Evolutionary conservation across 257 asterid genomes (phyloP).

Genomic region (Salvia rosmarinus): DNA sequence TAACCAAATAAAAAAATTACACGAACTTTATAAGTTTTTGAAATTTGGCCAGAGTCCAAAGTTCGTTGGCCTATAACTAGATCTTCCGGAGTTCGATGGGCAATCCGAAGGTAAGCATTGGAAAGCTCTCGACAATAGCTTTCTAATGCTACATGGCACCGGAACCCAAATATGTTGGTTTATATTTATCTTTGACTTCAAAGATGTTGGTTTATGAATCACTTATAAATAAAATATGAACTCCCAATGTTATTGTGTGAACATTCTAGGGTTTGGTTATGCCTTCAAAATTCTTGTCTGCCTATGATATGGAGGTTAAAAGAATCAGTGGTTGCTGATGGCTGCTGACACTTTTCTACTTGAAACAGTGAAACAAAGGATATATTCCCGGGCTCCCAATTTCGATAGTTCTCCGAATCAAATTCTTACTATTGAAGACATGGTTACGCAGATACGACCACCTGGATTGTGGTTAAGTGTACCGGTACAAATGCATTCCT

Average conservation of each 20-base stretch:
- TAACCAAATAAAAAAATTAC: too few species aligned
- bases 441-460: slow-evolving; percentile 42
- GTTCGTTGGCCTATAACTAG: too few species aligned
- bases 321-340: slow-evolving; percentile 10
- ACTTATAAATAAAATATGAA: background rate
- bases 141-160: too few species aligned
- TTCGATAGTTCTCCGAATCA: slow-evolving; percentile 50
- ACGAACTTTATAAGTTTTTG: too few species aligned
- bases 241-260: background rate
- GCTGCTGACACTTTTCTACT: slow-evolving; percentile 34
- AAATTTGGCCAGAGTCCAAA: too few species aligned
- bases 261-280: slow-evolving; percentile 3
- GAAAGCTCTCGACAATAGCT: too few species aligned
- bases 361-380: slow-evolving; percentile 67
- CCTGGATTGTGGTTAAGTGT: slow-evolving; percentile 73
- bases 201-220: background rate
- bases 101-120: too few species aligned
- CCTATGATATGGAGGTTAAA: background rate
- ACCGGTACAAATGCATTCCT: slow-evolving; percentile 45
- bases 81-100: too few species aligned
- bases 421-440: slow-evolving; percentile 56
- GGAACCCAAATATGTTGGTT: too few species aligned
- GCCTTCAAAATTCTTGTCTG: slow-evolving; percentile 10
- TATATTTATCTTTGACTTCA: background rate
- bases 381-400: slow-evolving; percentile 50